Evolutionary conservation across 2,329 filamentous ascomycete genomes (phyloP).

Genomic region (Botrytis fragariae): DNA sequence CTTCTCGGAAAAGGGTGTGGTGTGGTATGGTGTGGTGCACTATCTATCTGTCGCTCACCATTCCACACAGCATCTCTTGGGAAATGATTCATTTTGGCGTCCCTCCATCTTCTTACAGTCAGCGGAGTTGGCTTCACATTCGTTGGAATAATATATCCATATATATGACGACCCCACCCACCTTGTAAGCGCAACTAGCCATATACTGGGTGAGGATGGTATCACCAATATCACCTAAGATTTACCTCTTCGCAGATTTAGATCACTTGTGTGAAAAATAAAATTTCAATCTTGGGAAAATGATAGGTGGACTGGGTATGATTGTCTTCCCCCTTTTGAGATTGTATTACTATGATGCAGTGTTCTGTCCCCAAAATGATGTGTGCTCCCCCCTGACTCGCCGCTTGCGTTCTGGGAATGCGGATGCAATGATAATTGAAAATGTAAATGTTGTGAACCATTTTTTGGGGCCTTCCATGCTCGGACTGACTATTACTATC

Average conservation of each 20-base stretch:
- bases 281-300: background rate
- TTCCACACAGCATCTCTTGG: background rate
- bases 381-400: background rate
- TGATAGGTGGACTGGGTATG: background rate
- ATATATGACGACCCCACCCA: background rate
- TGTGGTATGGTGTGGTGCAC: background rate
- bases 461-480: slow-evolving; percentile 8
- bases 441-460: slow-evolving; percentile 3
- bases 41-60: background rate
- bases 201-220: background rate
- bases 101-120: slow-evolving; percentile 8
- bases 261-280: background rate
- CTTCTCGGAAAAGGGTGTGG: background rate
- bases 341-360: background rate
- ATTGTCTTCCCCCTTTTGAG: background rate
- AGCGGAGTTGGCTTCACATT: background rate
- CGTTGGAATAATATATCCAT: background rate
- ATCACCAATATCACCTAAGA: slow-evolving; percentile 9
- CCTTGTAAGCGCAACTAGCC: slow-evolving; percentile 1
- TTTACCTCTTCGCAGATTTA: background rate
- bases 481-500: background rate
- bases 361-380: background rate
- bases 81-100: background rate
- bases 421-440: background rate
- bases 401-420: background rate